A percentile compares a stretch with the other conserved stretches of the same genome.
phyloP scores from a whole-genome alignment of 2,329 filamentous ascomycete genomes.

The Beauveria bassiana region DNA sequence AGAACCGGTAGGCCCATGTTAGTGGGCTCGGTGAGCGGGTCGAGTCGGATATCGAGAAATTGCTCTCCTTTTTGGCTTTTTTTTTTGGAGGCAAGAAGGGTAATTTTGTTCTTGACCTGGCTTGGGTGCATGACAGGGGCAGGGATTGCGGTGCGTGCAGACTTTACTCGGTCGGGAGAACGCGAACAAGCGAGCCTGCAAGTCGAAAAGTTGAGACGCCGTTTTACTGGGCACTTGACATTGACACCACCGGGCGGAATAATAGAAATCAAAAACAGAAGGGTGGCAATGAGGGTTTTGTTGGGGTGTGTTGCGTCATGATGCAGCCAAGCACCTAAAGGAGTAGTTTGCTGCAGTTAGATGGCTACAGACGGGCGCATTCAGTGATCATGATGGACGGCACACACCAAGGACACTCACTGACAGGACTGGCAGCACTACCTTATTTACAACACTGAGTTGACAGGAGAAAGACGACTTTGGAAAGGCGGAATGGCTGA shows the following conservation, averaged over 20 bases:
- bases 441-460: too few species aligned
- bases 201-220: not conserved
- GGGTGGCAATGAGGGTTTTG: too few species aligned
- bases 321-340: too few species aligned
- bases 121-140: not conserved
- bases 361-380: not conserved
- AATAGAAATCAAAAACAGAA: too few species aligned
- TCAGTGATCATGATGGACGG: not conserved
- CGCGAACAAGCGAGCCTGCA: not conserved
- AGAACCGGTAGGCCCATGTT: not conserved
- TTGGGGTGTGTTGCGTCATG: too few species aligned
- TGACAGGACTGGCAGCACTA: too few species aligned
- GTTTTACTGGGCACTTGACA: not conserved
- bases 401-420: too few species aligned
- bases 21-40: constrained; percentile 5
- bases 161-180: too few species aligned
- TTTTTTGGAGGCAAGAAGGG: not conserved
- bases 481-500: too few species aligned
- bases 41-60: constrained; percentile 2
- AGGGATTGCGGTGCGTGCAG: not conserved
- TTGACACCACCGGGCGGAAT: not conserved
- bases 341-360: not conserved
- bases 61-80: not conserved
- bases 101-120: not conserved
- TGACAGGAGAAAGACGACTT: too few species aligned